Conservation (phyloP, 208 protist genomes). For the Leishmania arabica region DNA sequence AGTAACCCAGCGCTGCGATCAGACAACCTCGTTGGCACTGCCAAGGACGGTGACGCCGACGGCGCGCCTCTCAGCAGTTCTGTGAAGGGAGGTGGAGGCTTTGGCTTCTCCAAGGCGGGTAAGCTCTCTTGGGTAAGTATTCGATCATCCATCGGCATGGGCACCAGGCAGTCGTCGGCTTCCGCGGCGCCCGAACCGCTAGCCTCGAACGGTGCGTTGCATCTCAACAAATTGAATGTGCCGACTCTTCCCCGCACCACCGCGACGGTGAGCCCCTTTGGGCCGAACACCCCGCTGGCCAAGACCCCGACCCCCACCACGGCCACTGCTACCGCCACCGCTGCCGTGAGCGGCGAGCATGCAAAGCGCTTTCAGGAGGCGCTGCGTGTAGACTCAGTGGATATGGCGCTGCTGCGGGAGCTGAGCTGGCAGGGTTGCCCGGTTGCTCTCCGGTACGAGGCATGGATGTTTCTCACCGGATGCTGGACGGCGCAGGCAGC, state of each 20-base stretch:
- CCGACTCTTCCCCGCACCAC: too few species aligned
- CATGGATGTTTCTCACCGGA: constrained; percentile 66
- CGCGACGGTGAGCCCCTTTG: neutral
- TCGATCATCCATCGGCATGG: neutral
- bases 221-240: neutral
- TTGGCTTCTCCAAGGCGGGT: neutral
- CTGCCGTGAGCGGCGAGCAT: constrained; percentile 10
- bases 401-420: constrained; percentile 43
- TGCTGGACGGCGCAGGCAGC: constrained; percentile 47
- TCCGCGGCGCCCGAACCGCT: neutral
- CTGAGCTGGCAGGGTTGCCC: constrained; percentile 67
- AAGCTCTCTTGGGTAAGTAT: neutral
- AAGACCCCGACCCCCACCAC: neutral
- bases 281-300: neutral
- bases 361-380: constrained; percentile 34
- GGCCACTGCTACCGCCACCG: neutral
- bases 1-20: neutral
- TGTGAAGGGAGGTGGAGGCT: neutral
- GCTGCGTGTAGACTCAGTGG: constrained; percentile 33
- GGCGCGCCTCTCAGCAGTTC: neutral
- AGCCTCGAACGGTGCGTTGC: neutral
- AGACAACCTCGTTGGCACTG: neutral
- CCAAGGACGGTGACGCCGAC: neutral
- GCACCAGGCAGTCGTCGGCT: neutral
- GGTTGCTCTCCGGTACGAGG: constrained; percentile 46